A percentile compares a stretch with the other conserved stretches of the same genome.
Evolutionary conservation across 257 asterid species (phyloP).

Genomic region (Thymus mandschuricus): DNA sequence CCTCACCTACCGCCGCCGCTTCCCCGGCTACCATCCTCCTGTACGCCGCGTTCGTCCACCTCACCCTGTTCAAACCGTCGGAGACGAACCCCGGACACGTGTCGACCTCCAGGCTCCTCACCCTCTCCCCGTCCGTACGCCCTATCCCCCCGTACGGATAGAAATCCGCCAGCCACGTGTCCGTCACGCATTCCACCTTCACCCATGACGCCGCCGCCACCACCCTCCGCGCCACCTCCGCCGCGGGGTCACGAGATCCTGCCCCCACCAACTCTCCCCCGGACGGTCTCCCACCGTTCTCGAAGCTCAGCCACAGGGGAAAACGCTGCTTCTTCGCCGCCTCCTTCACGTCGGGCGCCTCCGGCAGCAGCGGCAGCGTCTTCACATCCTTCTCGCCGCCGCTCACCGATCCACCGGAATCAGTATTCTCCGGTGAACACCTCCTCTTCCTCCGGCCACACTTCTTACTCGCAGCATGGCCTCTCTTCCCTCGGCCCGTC

Average conservation of each 20-base stretch:
- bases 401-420: slow-evolving; percentile 41
- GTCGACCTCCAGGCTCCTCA: slow-evolving; percentile 56
- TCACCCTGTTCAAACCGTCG: slow-evolving; percentile 52
- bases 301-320: slow-evolving; percentile 61
- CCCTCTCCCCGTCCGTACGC: slow-evolving; percentile 54
- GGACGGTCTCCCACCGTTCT: slow-evolving; percentile 18
- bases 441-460: slow-evolving; percentile 35
- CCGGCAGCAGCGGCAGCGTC: slow-evolving; percentile 54
- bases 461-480: slow-evolving; percentile 34
- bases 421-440: slow-evolving; percentile 38
- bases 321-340: slow-evolving; percentile 1
- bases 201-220: slow-evolving; percentile 49
- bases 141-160: slow-evolving; percentile 34
- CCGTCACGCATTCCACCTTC: slow-evolving; percentile 55
- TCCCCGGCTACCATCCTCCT: slow-evolving; percentile 42
- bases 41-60: slow-evolving; percentile 70
- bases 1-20: slow-evolving; percentile 43
- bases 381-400: slow-evolving; percentile 29
- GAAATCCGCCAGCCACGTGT: slow-evolving; percentile 45
- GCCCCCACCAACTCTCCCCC: neutral
- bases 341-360: slow-evolving; percentile 27
- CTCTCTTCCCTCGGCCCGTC: slow-evolving; percentile 48
- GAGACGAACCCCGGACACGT: slow-evolving; percentile 77
- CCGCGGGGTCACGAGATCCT: neutral
- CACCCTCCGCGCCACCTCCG: slow-evolving; percentile 18